phyloP scores from a whole-genome alignment of 768 basidiomycete species.

The Vararia minispora region DNA sequence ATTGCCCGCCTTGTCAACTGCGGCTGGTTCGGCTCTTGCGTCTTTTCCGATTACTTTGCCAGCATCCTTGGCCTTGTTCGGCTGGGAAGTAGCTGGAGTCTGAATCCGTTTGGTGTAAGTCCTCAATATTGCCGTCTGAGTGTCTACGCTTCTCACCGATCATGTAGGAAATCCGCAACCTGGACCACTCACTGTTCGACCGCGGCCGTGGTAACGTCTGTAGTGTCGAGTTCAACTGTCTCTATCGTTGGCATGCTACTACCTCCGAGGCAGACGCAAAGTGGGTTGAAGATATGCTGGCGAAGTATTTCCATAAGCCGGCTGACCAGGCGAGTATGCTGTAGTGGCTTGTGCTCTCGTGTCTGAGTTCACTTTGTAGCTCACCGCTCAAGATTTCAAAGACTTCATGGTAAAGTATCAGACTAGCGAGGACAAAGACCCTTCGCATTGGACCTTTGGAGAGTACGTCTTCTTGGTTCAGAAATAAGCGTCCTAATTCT shows the following conservation, averaged over 20 bases:
- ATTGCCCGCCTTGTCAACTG: slow-evolving; percentile 69
- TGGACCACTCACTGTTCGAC: slow-evolving; percentile 58
- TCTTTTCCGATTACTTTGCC: slow-evolving; percentile 81
- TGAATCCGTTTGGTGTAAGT: slow-evolving; percentile 61
- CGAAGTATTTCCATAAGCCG: slow-evolving; percentile 40
- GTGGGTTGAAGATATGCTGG: slow-evolving; percentile 47
- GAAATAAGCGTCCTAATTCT: neutral
- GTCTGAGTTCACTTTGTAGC: slow-evolving; percentile 11
- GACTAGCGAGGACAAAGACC: slow-evolving; percentile 30
- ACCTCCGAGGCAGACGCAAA: slow-evolving; percentile 61
- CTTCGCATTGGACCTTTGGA: slow-evolving; percentile 59
- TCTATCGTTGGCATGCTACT: slow-evolving; percentile 84
- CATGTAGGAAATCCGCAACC: slow-evolving; percentile 49
- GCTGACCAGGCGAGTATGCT: slow-evolving; percentile 26
- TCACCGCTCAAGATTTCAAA: slow-evolving; percentile 42
- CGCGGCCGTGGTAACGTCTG: slow-evolving; percentile 74
- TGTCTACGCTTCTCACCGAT: neutral
- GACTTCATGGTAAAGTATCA: slow-evolving; percentile 28
- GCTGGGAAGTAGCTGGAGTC: slow-evolving; percentile 65
- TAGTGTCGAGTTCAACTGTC: slow-evolving; percentile 83
- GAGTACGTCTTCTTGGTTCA: slow-evolving; percentile 25
- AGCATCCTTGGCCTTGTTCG: slow-evolving; percentile 71
- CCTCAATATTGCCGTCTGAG: neutral
- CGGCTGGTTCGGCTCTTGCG: slow-evolving; percentile 66
- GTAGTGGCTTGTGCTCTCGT: too few relatives aligned